Evolutionary conservation across 1,139 yeast genomes (phyloP), one percentile per base, ranked within the genome.

Genomic region (Candida labiduridarum): DNA sequence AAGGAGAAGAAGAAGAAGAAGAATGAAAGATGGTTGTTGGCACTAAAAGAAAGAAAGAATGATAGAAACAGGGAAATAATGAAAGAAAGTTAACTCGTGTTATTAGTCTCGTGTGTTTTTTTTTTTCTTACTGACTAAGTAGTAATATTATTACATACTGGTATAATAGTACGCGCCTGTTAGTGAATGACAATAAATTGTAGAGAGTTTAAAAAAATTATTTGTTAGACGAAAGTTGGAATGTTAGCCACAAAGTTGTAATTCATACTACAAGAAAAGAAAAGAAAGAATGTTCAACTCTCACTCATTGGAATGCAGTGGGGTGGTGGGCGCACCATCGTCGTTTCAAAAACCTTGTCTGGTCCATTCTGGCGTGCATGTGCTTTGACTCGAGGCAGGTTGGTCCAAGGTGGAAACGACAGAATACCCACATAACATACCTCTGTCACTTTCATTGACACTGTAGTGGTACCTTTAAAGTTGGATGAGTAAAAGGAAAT

Each of bases 241-340:
- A 38, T 38, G 41, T 38, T 38, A 38, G 11, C 41, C 41, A 38
- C 41, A 38, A 38, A 38, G 30, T 6, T 38, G 29, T 19, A 38
- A n/a, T n/a, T n/a, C n/a, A n/a, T n/a, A n/a, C n/a, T n/a, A n/a
- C n/a, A n/a, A n/a, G n/a, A n/a, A n/a, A n/a, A n/a, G n/a, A n/a
- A n/a, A n/a, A n/a, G n/a, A n/a, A n/a, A n/a, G n/a, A n/a, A n/a
- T n/a, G n/a, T n/a, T n/a, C n/a, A n/a, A n/a, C n/a, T n/a, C n/a
- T n/a, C n/a, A n/a, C n/a, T n/a, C n/a, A n/a, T n/a, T n/a, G n/a
- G n/a, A n/a, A n/a, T n/a, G n/a, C n/a, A n/a, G n/a, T n/a, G n/a
- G n/a, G n/a, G 4, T 33, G 4, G n/a, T 30, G 4, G 4, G 9
- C 9, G 11, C n/a, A 30, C 4, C 11, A 4, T 30, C 25, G 25